These are phyloP conservation scores for Priceomyces haplophilus DNA, from an alignment of 805 yeast species.

Conservation along the genomic window DNA sequence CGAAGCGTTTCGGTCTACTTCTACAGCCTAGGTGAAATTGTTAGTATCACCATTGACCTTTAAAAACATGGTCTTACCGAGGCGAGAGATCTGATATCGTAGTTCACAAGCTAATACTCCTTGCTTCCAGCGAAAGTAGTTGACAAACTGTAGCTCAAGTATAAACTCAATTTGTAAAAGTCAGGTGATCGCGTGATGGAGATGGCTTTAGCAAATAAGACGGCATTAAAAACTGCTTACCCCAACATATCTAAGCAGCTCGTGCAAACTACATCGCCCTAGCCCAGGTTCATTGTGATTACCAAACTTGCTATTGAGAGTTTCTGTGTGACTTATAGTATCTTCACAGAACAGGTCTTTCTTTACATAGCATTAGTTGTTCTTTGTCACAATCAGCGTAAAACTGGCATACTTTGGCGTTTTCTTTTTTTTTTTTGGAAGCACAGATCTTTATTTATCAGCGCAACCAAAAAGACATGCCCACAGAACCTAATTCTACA, in stretches of 20 bases:
- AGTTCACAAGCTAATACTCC: no score
- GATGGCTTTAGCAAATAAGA: slow-evolving; percentile 2
- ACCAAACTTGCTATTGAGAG: neutral
- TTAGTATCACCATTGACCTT: no score
- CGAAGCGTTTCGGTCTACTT: no score
- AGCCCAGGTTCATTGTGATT: neutral
- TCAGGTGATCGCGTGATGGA: slow-evolving; percentile 5
- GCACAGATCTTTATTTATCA: neutral
- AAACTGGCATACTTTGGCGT: neutral
- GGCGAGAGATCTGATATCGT: no score
- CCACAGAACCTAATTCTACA: neutral
- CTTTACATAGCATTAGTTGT: no score
- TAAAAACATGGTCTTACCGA: no score
- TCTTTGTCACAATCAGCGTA: neutral
- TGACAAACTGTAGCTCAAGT: no score
- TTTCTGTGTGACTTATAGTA: neutral
- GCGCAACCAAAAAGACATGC: neutral
- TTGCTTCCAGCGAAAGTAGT: no score
- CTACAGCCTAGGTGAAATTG: no score
- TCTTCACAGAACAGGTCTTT: neutral
- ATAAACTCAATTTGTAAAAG: neutral
- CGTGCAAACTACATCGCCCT: neutral
- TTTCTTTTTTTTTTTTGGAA: neutral
- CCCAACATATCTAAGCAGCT: neutral
- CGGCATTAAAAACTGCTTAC: slow-evolving; percentile 3